A percentile compares a stretch with the other conserved stretches of the same genome.
phyloP scores from a whole-genome alignment of 2,329 filamentous ascomycete genomes.

The Aspergillus japonicus region DNA sequence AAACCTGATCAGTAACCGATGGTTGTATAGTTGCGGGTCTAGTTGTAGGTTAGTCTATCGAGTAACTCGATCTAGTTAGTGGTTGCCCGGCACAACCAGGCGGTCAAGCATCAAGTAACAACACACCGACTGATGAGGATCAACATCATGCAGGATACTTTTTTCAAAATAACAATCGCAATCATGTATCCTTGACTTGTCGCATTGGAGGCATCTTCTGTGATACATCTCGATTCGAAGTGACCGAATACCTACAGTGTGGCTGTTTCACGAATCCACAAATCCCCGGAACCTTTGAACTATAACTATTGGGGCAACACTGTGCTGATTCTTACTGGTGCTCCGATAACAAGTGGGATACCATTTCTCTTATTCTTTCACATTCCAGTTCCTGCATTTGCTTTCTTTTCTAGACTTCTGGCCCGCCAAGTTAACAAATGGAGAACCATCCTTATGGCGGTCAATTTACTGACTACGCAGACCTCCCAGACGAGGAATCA shows the following conservation, averaged over 20 bases:
- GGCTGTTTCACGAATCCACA: neutral
- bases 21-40: too few species aligned
- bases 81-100: slow-evolving; percentile 22
- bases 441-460: neutral
- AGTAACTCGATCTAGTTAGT: neutral
- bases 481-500: neutral
- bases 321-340: neutral
- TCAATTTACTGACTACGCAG: neutral
- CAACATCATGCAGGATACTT: neutral
- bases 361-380: neutral
- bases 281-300: neutral
- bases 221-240: neutral
- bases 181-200: neutral
- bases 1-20: too few species aligned
- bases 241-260: neutral
- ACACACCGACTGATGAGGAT: slow-evolving; percentile 6
- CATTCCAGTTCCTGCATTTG: neutral
- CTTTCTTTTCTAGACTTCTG: neutral
- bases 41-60: too few species aligned
- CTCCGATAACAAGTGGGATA: neutral
- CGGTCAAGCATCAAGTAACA: slow-evolving; percentile 15
- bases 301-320: neutral
- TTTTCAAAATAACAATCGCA: neutral
- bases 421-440: neutral
- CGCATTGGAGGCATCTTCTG: neutral